phyloP scores from a whole-genome alignment of 805 yeast genomes.

The Zygosaccharomyces siamensis region DNA sequence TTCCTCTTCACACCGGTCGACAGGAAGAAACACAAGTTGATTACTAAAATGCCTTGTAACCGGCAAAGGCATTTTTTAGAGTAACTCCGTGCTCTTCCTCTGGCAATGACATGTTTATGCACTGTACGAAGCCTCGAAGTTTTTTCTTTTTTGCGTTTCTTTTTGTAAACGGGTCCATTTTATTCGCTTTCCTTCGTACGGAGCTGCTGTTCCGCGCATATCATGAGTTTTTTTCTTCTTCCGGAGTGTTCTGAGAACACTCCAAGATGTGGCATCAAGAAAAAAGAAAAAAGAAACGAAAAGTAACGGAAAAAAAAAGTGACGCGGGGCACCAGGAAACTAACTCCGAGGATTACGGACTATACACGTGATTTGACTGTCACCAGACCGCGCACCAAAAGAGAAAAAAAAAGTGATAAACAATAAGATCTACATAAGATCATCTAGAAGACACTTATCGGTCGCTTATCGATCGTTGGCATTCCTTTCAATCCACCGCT shows the following conservation, averaged over 20 bases:
- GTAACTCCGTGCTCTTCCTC: neutral
- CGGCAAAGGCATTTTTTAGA: neutral
- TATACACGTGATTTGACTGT: too few relatives aligned
- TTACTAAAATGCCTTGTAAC: neutral
- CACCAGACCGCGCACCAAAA: too few relatives aligned
- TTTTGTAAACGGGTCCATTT: neutral
- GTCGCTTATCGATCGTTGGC: conserved; percentile 22
- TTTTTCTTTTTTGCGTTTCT: neutral
- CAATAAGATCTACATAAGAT: neutral
- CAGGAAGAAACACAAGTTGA: neutral
- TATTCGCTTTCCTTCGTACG: neutral
- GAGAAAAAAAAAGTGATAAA: too few relatives aligned
- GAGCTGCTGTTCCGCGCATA: conserved; percentile 1
- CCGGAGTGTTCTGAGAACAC: too few relatives aligned
- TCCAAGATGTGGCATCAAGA: too few relatives aligned
- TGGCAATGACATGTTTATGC: neutral
- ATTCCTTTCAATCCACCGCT: conserved; percentile 41
- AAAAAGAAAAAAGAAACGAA: too few relatives aligned
- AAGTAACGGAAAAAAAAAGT: too few relatives aligned
- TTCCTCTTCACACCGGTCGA: neutral
- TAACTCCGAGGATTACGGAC: too few relatives aligned
- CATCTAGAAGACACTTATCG: neutral
- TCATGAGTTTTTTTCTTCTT: neutral
- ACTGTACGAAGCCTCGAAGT: too few relatives aligned
- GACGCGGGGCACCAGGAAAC: too few relatives aligned